Percentiles rank a stretch among this genome's conserved stretches.
Evolutionary conservation across 768 basidiomycete genomes (phyloP).

Genomic region (Russula compacta): DNA sequence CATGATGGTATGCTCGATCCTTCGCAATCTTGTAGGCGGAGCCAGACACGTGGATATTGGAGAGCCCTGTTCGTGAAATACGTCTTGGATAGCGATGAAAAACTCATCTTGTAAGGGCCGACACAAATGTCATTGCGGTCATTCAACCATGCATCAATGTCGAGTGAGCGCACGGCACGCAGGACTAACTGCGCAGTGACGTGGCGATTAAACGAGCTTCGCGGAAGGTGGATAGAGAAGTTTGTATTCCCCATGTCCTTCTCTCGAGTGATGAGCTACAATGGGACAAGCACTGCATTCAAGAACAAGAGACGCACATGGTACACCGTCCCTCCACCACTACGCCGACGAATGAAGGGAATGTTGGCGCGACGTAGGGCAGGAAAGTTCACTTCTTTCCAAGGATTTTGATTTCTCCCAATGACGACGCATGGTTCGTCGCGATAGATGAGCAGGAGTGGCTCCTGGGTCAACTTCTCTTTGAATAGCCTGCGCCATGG

Average conservation of each 20-base stretch:
- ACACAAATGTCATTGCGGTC: slow-evolving; percentile 90
- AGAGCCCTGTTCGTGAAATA: slow-evolving; percentile 17
- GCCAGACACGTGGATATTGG: slow-evolving; percentile 69
- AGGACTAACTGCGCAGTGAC: slow-evolving; percentile 71
- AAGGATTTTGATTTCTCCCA: slow-evolving; percentile 95
- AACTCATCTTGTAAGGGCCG: slow-evolving; percentile 79
- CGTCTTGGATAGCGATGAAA: neutral
- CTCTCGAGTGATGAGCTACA: neutral
- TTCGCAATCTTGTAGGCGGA: slow-evolving; percentile 95
- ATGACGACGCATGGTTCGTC: slow-evolving; percentile 87
- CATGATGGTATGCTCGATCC: slow-evolving; percentile 91
- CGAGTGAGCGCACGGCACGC: slow-evolving; percentile 67
- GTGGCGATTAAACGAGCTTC: slow-evolving; percentile 68
- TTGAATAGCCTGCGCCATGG: slow-evolving; percentile 61
- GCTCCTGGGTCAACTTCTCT: slow-evolving; percentile 52
- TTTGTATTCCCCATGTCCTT: slow-evolving; percentile 97
- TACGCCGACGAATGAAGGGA: slow-evolving; percentile 75
- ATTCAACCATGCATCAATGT: slow-evolving; percentile 70
- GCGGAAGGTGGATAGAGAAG: slow-evolving; percentile 87
- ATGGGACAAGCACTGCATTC: neutral
- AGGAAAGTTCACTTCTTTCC: slow-evolving; percentile 87
- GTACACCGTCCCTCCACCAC: slow-evolving; percentile 94
- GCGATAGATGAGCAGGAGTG: slow-evolving; percentile 80
- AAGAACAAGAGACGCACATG: slow-evolving; percentile 49
- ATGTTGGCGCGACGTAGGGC: slow-evolving; percentile 44